Conservation (phyloP, 768 basidiomycete genomes). For the Boletus tylopilopsis region DNA sequence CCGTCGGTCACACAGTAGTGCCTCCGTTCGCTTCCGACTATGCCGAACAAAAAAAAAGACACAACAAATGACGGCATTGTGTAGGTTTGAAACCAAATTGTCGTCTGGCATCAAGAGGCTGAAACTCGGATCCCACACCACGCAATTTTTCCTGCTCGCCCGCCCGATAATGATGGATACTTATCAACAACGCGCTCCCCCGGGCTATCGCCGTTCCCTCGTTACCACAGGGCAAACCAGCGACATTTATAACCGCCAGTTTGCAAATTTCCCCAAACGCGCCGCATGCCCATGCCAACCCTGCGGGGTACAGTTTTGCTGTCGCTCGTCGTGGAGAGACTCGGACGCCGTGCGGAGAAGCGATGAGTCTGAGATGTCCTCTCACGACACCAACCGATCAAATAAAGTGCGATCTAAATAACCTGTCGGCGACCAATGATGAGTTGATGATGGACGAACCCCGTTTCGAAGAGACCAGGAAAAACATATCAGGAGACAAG, state of each 20-base stretch:
- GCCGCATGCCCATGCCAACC: not conserved
- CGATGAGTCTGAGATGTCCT: not conserved
- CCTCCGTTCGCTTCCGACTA: conserved; percentile 24
- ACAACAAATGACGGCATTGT: conserved; percentile 4
- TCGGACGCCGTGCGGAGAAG: not conserved
- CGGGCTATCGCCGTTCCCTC: not conserved
- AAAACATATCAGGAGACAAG: not conserved
- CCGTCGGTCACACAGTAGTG: not conserved
- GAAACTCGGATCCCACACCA: conserved; percentile 14
- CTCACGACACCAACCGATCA: not conserved
- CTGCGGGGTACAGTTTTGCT: not conserved
- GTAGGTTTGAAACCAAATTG: conserved; percentile 16
- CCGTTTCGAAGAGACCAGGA: conserved; percentile 2
- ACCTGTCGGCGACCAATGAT: not conserved
- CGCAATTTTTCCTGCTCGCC: not conserved
- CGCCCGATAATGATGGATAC: conserved; percentile 10
- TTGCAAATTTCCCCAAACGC: conserved; percentile 20
- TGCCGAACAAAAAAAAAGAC: conserved; percentile 8
- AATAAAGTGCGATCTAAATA: not conserved
- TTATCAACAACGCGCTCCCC: not conserved
- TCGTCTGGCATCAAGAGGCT: conserved; percentile 4
- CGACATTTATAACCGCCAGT: too few species aligned
- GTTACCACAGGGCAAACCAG: conserved; percentile 16
- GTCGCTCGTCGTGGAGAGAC: not conserved
- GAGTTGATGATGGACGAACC: not conserved